These are phyloP conservation scores for Halteria grandinella DNA, from an alignment of 73 alveolate species.

Conservation along the genomic window DNA sequence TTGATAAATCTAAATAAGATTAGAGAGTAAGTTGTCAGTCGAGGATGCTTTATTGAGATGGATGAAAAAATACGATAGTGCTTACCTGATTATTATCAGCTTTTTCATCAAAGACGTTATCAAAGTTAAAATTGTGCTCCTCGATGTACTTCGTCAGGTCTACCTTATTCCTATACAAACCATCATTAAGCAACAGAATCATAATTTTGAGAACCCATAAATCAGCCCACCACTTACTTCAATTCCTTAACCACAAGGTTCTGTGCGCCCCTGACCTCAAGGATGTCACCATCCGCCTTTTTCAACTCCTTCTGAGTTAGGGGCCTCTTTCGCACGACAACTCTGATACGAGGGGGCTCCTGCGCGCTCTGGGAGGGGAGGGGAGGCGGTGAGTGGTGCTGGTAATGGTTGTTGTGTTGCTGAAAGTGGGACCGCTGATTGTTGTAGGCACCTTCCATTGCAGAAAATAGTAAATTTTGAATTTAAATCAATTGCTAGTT, in stretches of 20 bases:
- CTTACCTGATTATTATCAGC: constrained; percentile 92
- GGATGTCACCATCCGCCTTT: constrained; percentile 90
- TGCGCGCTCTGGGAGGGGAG: constrained; percentile 52
- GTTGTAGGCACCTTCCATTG: too few relatives aligned
- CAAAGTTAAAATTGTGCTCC: constrained; percentile 97
- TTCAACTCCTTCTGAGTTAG: constrained; percentile 93
- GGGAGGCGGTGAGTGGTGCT: too few relatives aligned
- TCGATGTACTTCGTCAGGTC: constrained; percentile 99
- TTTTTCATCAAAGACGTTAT: constrained; percentile 93
- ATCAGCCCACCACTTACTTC: constrained; percentile 67
- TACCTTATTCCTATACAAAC: constrained; percentile 85
- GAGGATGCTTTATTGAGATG: too few relatives aligned
- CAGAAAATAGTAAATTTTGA: too few relatives aligned
- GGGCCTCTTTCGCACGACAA: constrained; percentile 99
- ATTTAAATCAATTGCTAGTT: too few relatives aligned
- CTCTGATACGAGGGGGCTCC: constrained; percentile 94
- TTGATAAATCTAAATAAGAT: constrained; percentile 78
- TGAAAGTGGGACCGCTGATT: too few relatives aligned
- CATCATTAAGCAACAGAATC: background rate
- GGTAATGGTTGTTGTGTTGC: too few relatives aligned
- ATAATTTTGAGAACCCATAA: background rate
- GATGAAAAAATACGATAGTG: too few relatives aligned
- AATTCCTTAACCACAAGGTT: constrained; percentile 96
- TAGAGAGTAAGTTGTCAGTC: too few relatives aligned
- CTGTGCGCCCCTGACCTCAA: constrained; percentile 78